Evolutionary conservation across 2,329 filamentous ascomycete genomes (phyloP).

Genomic region (Aspergillus tubingensis): DNA sequence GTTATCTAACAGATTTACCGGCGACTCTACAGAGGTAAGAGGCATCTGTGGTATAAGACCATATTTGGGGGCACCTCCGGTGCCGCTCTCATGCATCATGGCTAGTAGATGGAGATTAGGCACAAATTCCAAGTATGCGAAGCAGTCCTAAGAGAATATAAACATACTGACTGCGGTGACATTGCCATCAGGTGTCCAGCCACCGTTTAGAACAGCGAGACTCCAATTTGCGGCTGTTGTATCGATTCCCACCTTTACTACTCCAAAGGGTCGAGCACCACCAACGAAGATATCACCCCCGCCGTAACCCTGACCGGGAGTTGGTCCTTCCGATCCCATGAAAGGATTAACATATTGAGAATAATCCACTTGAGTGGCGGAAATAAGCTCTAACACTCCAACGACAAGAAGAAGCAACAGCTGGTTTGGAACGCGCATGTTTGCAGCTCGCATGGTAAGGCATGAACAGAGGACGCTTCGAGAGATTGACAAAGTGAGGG

Average conservation of each 20-base stretch:
- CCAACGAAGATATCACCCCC: slow-evolving; percentile 50
- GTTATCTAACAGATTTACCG: slow-evolving; percentile 46
- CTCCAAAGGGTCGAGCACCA: slow-evolving; percentile 47
- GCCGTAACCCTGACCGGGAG: slow-evolving; percentile 41
- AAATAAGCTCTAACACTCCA: not conserved
- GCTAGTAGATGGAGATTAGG: slow-evolving; percentile 10
- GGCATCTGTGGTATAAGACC: slow-evolving; percentile 37
- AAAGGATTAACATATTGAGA: slow-evolving; percentile 49
- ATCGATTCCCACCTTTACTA: slow-evolving; percentile 48
- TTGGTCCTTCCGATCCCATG: slow-evolving; percentile 51
- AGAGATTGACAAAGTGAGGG: not conserved
- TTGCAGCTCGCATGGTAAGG: slow-evolving; percentile 4
- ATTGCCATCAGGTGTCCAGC: slow-evolving; percentile 51
- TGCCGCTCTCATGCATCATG: slow-evolving; percentile 53
- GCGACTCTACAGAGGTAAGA: slow-evolving; percentile 39
- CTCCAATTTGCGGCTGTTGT: slow-evolving; percentile 38
- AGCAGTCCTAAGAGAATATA: not conserved
- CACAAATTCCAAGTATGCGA: not conserved
- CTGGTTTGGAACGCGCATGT: not conserved
- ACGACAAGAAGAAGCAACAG: slow-evolving; percentile 7
- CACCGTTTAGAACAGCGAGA: slow-evolving; percentile 44
- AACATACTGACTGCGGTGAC: slow-evolving; percentile 50
- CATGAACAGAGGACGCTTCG: not conserved
- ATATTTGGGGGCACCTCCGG: slow-evolving; percentile 48
- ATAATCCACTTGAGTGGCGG: slow-evolving; percentile 22